A percentile compares a stretch with the other conserved stretches of the same genome.
These are phyloP conservation scores for Bryum argenteum DNA, from an alignment of 225 moss, liverwort and hornwort genomes.

Conservation along the genomic window DNA sequence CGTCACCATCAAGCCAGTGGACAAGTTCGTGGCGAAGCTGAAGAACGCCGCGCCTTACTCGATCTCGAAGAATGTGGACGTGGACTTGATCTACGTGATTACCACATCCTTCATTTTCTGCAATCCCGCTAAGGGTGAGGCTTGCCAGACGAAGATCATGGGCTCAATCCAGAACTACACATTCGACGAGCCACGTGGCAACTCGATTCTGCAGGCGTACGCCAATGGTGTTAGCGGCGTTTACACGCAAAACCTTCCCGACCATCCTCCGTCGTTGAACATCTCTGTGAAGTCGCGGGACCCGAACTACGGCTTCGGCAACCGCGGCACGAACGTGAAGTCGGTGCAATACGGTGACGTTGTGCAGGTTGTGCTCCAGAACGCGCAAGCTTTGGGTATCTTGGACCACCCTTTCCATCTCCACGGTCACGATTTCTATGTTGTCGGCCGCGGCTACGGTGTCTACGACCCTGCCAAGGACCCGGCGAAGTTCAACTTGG, in stretches of 20 bases:
- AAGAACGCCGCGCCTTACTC: neutral
- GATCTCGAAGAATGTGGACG: neutral
- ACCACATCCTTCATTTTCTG: neutral
- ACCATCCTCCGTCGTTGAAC: constrained; percentile 1
- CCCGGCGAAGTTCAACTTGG: constrained; percentile 44
- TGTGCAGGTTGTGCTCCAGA: constrained; percentile 67
- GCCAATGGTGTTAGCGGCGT: constrained; percentile 14
- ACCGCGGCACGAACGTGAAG: constrained; percentile 33
- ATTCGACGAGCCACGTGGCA: neutral
- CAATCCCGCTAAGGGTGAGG: neutral
- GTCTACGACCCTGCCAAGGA: constrained; percentile 29
- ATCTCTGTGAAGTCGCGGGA: accelerated
- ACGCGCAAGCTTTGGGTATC: constrained; percentile 32
- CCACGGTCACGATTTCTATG: constrained; percentile 64
- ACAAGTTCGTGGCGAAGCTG: constrained; percentile 11
- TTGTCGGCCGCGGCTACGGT: constrained; percentile 55
- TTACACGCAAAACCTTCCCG: constrained; percentile 21
- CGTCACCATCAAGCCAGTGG: neutral
- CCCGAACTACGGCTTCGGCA: neutral
- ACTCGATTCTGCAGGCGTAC: constrained; percentile 38
- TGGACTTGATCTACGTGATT: constrained; percentile 14
- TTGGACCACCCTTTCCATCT: constrained; percentile 67
- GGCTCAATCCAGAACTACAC: constrained; percentile 42
- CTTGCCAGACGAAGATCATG: constrained; percentile 12
- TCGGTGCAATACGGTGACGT: constrained; percentile 32